phyloP scores from a whole-genome alignment of 306 rosid species.

The Trichosanthes cucumerina region DNA sequence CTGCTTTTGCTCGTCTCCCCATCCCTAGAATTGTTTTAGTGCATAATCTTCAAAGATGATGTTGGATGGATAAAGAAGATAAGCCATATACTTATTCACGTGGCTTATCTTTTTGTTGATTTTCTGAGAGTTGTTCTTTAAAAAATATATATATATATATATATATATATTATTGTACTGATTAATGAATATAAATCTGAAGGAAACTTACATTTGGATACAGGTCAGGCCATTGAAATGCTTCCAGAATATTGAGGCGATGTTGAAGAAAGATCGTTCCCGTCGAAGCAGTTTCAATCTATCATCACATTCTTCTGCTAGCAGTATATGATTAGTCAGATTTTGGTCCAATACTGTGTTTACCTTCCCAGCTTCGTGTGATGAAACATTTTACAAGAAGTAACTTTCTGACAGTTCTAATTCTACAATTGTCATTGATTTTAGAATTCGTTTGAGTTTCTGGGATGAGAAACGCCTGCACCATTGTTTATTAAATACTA shows the following conservation, averaged over 20 bases:
- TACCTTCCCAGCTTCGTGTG: constrained; percentile 12
- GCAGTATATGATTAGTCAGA: constrained; percentile 18
- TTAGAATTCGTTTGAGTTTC: neutral
- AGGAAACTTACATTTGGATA: neutral
- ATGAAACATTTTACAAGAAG: constrained; percentile 5
- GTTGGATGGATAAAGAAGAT: neutral
- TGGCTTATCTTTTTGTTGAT: neutral
- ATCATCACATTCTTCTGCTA: constrained; percentile 45
- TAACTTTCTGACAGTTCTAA: neutral
- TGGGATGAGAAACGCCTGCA: neutral
- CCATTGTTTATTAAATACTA: neutral
- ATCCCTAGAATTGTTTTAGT: neutral
- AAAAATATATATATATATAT: too few species aligned
- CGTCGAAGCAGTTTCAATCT: constrained; percentile 35
- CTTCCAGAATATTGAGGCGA: constrained; percentile 69
- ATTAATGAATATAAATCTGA: neutral
- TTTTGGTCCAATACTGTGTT: neutral
- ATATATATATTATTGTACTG: too few species aligned
- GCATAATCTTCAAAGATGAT: neutral
- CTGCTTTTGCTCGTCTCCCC: neutral
- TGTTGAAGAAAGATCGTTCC: constrained; percentile 47
- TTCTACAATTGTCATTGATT: neutral
- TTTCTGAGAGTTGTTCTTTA: too few species aligned
- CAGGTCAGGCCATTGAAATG: constrained; percentile 86
- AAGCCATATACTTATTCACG: neutral